Percentiles rank a stretch among this genome's conserved stretches.
phyloP scores from a whole-genome alignment of 768 basidiomycete species.

The Pleurotus pulmonarius region DNA sequence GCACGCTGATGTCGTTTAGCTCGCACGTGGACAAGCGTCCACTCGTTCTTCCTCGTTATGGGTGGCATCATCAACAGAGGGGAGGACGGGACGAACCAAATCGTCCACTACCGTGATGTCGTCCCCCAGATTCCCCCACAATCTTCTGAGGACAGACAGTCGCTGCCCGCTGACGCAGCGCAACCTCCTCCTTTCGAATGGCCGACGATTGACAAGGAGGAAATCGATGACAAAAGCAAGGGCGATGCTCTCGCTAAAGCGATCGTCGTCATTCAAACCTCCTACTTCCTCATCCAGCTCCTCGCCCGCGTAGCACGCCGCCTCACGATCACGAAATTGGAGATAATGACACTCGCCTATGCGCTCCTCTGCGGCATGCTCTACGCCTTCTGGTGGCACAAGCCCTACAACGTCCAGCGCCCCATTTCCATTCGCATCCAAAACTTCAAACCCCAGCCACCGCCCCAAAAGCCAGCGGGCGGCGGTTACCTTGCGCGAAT shows the following conservation, averaged over 20 bases:
- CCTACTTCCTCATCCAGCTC: conserved; percentile 27
- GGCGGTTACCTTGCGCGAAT: background rate
- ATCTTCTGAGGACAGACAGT: too few species aligned
- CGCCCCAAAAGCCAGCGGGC: too few species aligned
- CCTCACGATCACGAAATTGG: conserved; percentile 24
- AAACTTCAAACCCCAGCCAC: too few species aligned
- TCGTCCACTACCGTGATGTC: too few species aligned
- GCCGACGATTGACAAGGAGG: conserved; percentile 13
- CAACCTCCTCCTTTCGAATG: background rate
- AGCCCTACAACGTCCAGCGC: conserved; percentile 23
- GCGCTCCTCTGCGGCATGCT: conserved; percentile 20
- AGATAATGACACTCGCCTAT: conserved; percentile 25
- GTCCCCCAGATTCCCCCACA: too few species aligned
- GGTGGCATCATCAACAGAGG: too few species aligned
- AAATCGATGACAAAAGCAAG: conserved; percentile 24
- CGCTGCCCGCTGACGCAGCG: background rate
- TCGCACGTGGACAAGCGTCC: too few species aligned
- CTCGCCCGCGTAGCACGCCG: conserved; percentile 17
- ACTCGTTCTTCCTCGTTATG: too few species aligned
- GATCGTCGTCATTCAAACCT: conserved; percentile 22
- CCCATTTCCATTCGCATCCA: conserved; percentile 7
- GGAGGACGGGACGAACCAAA: too few species aligned
- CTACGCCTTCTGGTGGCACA: conserved; percentile 32
- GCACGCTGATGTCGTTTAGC: too few species aligned
- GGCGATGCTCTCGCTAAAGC: conserved; percentile 20